Evolutionary conservation across 2,329 filamentous ascomycete genomes (phyloP), one percentile per base, ranked within the genome.

Genomic region (Fusarium sp.): DNA sequence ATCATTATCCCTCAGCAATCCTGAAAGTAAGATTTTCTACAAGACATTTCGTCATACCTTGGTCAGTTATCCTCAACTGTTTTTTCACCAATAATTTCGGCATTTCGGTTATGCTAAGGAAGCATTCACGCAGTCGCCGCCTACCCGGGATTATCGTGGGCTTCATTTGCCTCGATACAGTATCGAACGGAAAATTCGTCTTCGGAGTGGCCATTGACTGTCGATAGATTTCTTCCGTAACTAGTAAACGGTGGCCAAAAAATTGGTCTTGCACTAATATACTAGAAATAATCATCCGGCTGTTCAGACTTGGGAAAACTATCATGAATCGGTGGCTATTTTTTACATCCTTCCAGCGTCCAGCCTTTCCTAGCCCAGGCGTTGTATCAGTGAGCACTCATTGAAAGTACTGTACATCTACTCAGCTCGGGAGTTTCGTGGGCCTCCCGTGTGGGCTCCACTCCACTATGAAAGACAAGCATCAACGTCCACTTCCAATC

Each of bases 401-500:
- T n/a, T 50, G 31, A 29, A 68, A 57, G 65, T 47, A 68, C 57
- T 66, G 52, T 65, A 68, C 65, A 57, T 64, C 18, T 47, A 31
- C 36, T 64, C 58, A 69, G 65, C 66, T 58, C 59, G 70, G 70
- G 57, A 66, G 50, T 54, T 66, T 73, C 70, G 52, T 58, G 55
- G 65, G 56, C 42, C 52, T 73, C 69, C 65, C 60, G 70, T 56
- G 29, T 35, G 31, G 52, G 52, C 60, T 42, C 59, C 65, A 53
- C 65, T 25, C 57, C 49, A 64, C 64, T 53, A 35, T 64, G 38
- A 42, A 62, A 45, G 45, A 58, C 70, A 56, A 70, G 60, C 70
- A 72, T 62, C 60, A 66, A 72, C 66, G 62, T 72, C 60, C 55
- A 57, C 55, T 50, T 47, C 52, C 60, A 65, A 70, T 72, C 65